Evolutionary conservation across 192 early-diverging fungal genomes (phyloP), one percentile per base, ranked within the genome.

Genomic region (Jimgerdemannia flammicorona): DNA sequence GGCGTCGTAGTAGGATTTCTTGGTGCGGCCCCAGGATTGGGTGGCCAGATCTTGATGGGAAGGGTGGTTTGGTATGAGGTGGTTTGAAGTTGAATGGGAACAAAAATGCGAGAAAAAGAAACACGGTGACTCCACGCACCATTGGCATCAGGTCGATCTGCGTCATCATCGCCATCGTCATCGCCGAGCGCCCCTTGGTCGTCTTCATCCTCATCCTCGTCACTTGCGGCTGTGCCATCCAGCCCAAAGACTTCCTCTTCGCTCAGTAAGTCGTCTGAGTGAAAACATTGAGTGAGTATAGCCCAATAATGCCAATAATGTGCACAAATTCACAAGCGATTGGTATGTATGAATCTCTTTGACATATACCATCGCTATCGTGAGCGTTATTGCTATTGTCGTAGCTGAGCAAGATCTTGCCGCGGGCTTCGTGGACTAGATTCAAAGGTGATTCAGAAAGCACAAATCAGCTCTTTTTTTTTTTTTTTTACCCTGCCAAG

Each of bases 1-100:
- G 4, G 93, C 94, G 71, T 95, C 82, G 81, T 97, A 97, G 88
- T 93, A 97, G 71, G 87, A 89, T 68, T 89, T 81, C 71, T 92
- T 89, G 40, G 81, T 86, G 49, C 84, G 89, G 42, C 96, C 96
- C 96, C 96, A 97, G 0, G 93, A 90, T 63, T 10, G 17, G 69
- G 41, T 43, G 49, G 69, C 43, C 64, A 72, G 19, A 72, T 77
- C 73, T 4, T 40, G 54, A 72, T 49, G 76, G 64, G 70, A 66
- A 3, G 76, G 43, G 3, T 78, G 70, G 42, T 74, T 77, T 81
- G 0, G 29, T 29, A 29, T 29, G 43, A 83, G 77, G 42, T 81
- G 80, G 6, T 78, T 76, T 59, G 40, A 39, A 71, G 70, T 65
- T 70, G 77, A 74, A 65, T 74, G 77, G 63, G 75, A 75, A 70